Evolutionary conservation across 257 asterid genomes (phyloP), one percentile per base, ranked within the genome.

Genomic region (Nicotiana undulata): DNA sequence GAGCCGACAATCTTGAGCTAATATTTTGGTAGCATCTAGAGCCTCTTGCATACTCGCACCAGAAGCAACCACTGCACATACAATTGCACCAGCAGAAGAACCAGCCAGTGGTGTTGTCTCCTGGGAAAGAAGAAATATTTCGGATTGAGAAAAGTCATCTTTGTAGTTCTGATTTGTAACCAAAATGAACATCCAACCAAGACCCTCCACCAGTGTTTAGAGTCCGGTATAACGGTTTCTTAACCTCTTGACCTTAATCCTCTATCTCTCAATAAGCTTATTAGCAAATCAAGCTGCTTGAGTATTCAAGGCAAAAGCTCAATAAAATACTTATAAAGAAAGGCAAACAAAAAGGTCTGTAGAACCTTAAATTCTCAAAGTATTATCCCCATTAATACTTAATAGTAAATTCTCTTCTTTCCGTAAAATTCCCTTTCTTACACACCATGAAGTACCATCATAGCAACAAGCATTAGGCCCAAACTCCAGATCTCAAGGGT

Each of bases 1-100:
- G 77, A 85, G 92, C 89, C 99, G 91, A 85, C 99, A 95, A 85
- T 93, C 93, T 82, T 89, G 89, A 55, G 99, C 96, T 90, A 96
- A 88, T 40, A 89, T 78, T 89, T 96, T 96, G 74, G 98, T 96
- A 79, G 95, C 98, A 75, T 80, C 81, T 61, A 94, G 82, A 26
- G 98, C 99, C 58, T 93, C 98, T 29, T 87, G 82, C 99, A 95
- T 95, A 84, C 86, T 91, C 80, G 92, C 90, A 82, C 99, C 99
- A 32, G 99, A 95, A 70, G 98, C 98, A 85, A 95, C 85, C 80
- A 85, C 94, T 8, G 95, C 99, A 88, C 98, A 93, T 4, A 95
- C 98, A 82, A 95, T 93, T 37, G 99, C 96, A 64, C 99, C 99
- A 40, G 99, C 99, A 46, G 99, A 95, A n/a, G 99, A 90, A 87